Evolutionary conservation across 805 yeast genomes (phyloP).

Genomic region (Nadsonia fulvescens): DNA sequence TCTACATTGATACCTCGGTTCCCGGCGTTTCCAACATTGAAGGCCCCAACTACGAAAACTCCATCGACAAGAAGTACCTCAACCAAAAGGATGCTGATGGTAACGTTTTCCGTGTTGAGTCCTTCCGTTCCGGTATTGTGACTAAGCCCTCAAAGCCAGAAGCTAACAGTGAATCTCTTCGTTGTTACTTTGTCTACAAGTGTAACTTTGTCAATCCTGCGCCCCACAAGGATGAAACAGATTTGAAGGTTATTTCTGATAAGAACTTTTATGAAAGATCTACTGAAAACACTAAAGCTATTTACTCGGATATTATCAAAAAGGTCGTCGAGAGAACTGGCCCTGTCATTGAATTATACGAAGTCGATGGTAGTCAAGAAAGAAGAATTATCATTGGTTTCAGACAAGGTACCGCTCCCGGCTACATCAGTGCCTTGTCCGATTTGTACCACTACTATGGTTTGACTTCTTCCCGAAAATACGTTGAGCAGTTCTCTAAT

Average conservation of each 20-base stretch:
- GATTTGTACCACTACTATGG: conserved; percentile 81
- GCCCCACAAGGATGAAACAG: conserved; percentile 24
- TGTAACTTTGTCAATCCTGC: conserved; percentile 30
- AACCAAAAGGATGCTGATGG: conserved; percentile 19
- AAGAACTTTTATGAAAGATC: conserved; percentile 59
- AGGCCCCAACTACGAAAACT: conserved; percentile 40
- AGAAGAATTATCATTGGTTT: conserved; percentile 79
- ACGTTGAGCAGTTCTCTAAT: conserved; percentile 84
- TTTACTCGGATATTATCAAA: conserved; percentile 55
- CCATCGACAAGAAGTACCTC: conserved; percentile 68
- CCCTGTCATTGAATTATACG: conserved; percentile 78
- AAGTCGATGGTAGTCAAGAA: conserved; percentile 65
- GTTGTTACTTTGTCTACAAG: conserved; percentile 72
- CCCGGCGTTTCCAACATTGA: conserved; percentile 30
- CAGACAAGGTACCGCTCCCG: conserved; percentile 67
- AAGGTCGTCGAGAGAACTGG: conserved; percentile 65
- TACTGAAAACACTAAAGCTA: conserved; percentile 56
- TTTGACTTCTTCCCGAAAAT: conserved; percentile 68
- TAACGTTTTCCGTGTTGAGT: conserved; percentile 51
- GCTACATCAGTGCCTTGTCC: conserved; percentile 72
- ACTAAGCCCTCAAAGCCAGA: conserved; percentile 17
- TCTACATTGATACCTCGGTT: conserved; percentile 61
- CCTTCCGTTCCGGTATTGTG: conserved; percentile 50
- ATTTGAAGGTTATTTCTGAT: conserved; percentile 59
- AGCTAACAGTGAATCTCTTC: conserved; percentile 29